Evolutionary conservation across 208 protist species (phyloP).

Genomic region (Wallacemonas sp.): DNA sequence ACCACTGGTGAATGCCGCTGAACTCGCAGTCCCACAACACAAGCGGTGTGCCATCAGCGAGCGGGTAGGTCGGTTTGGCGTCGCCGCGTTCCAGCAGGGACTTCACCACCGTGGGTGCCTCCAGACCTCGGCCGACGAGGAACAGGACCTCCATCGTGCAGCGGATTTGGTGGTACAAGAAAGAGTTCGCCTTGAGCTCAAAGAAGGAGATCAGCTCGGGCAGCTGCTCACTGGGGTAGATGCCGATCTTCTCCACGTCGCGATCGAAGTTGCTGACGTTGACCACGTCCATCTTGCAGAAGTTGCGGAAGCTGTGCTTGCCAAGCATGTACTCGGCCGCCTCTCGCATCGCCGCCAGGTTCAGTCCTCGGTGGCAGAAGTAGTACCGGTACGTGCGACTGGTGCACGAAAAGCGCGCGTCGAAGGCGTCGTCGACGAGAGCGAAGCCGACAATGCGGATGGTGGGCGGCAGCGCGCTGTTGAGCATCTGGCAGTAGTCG

Average conservation of each 20-base stretch:
- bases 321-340: slow-evolving; percentile 88
- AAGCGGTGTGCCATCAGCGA: slow-evolving; percentile 79
- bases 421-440: slow-evolving; percentile 88
- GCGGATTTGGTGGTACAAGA: slow-evolving; percentile 97
- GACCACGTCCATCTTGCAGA: slow-evolving; percentile 96
- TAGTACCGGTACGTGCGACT: slow-evolving; percentile 93
- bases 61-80: slow-evolving; percentile 70
- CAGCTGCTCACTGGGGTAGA: slow-evolving; percentile 54
- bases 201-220: slow-evolving; percentile 84
- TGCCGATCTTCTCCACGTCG: slow-evolving; percentile 60
- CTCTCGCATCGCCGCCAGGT: slow-evolving; percentile 90
- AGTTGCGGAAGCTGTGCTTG: slow-evolving; percentile 97
- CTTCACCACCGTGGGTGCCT: slow-evolving; percentile 62
- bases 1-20: slow-evolving; percentile 50
- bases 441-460: slow-evolving; percentile 95
- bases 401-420: slow-evolving; percentile 91
- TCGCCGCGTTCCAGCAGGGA: slow-evolving; percentile 69
- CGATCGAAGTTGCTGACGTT: slow-evolving; percentile 92
- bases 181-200: slow-evolving; percentile 93
- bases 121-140: slow-evolving; percentile 79
- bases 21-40: slow-evolving; percentile 87
- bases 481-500: slow-evolving; percentile 96
- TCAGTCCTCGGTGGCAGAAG: slow-evolving; percentile 81
- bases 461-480: slow-evolving; percentile 91
- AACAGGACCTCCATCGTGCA: slow-evolving; percentile 95